Conservation (phyloP, 1,284 basidiomycete species). For the Sporisorium graminicola region DNA sequence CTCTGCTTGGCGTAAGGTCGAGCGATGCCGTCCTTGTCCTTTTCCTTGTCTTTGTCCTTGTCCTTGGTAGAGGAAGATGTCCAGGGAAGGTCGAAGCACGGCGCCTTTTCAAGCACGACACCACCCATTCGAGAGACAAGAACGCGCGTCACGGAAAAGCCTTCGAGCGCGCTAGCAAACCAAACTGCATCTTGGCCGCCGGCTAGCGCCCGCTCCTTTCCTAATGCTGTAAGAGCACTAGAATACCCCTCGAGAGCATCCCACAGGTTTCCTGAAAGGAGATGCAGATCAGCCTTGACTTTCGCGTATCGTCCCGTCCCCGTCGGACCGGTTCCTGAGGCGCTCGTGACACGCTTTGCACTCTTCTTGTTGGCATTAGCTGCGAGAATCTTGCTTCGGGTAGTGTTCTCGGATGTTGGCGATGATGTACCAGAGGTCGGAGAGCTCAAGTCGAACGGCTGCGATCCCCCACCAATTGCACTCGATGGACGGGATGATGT, state of each 20-base stretch:
- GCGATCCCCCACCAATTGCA: constrained; percentile 49
- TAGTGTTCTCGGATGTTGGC: constrained; percentile 40
- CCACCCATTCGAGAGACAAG: constrained; percentile 64
- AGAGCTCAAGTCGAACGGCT: constrained; percentile 33
- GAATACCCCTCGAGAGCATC: constrained; percentile 61
- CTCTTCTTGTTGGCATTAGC: constrained; percentile 44
- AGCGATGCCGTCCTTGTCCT: constrained; percentile 52
- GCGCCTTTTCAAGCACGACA: constrained; percentile 59
- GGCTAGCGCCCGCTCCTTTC: constrained; percentile 65
- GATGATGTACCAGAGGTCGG: constrained; percentile 21
- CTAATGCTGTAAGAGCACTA: constrained; percentile 41
- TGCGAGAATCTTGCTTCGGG: constrained; percentile 38
- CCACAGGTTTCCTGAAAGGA: constrained; percentile 66
- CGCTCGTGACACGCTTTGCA: constrained; percentile 30
- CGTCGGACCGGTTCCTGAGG: constrained; percentile 39
- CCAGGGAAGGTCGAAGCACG: constrained; percentile 51
- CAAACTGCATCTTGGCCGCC: constrained; percentile 68
- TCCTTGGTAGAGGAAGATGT: constrained; percentile 41
- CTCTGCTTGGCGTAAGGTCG: constrained; percentile 49
- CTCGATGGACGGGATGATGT: constrained; percentile 31
- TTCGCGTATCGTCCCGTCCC: constrained; percentile 61
- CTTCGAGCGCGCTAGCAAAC: constrained; percentile 67
- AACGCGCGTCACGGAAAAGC: constrained; percentile 64
- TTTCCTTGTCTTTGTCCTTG: constrained; percentile 58
- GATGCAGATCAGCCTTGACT: constrained; percentile 59